Evolutionary conservation across 2,329 filamentous ascomycete genomes (phyloP).

Genomic region (Ophiostoma sp.): DNA sequence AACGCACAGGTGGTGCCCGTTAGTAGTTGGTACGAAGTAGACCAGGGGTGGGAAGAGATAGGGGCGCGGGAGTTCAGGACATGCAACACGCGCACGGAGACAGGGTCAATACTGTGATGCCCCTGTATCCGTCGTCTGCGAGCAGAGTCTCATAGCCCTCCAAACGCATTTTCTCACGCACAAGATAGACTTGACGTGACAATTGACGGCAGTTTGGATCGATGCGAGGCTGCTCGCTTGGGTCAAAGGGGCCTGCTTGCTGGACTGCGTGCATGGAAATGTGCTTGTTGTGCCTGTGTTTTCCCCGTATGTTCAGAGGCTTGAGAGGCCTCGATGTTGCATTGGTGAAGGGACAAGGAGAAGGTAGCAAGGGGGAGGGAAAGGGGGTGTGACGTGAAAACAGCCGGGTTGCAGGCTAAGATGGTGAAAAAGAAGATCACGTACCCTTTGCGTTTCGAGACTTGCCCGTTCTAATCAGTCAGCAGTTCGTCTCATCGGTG

Average conservation of each 20-base stretch:
- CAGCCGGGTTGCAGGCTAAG: conserved; percentile 39
- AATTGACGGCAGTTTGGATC: not conserved
- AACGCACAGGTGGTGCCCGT: not conserved
- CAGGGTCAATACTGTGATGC: not conserved
- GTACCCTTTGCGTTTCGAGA: conserved; percentile 48
- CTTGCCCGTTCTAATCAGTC: conserved; percentile 31
- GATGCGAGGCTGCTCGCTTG: not conserved
- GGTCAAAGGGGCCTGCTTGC: not conserved
- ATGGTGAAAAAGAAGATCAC: conserved; percentile 39
- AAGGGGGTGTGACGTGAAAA: conserved; percentile 36
- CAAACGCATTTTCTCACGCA: not conserved
- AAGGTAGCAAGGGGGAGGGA: conserved; percentile 32
- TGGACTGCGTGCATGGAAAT: not conserved
- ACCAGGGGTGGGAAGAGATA: conserved; percentile 5
- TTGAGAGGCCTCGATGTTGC: conserved; percentile 24
- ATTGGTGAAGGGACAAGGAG: conserved; percentile 8
- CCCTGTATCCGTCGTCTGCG: not conserved
- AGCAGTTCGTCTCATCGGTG: conserved; percentile 9
- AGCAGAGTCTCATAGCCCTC: not conserved
- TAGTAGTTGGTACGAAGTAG: not conserved
- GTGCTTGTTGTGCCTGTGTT: not conserved
- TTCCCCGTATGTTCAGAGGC: not conserved
- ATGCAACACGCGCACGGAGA: conserved; percentile 26
- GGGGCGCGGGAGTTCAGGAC: conserved; percentile 25
- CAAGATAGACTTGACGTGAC: not conserved